Evolutionary conservation across 257 asterid genomes (phyloP).

Genomic region (Agastache rugosa): DNA sequence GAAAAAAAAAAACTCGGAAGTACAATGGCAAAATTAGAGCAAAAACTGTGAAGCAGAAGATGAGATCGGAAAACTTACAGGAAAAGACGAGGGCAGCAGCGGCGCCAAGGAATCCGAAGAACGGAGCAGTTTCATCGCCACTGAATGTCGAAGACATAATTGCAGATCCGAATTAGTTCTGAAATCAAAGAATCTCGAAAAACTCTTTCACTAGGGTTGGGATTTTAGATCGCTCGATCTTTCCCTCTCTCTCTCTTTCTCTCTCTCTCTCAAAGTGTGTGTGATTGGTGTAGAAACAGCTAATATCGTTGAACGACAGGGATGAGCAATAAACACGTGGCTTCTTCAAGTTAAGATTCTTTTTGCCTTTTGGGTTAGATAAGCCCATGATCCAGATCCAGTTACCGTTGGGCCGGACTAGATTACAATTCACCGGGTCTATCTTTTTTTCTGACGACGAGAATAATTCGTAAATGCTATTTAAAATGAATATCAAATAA

Average conservation of each 20-base stretch:
- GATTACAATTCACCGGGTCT: too few relatives aligned
- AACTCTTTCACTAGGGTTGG: slow-evolving; percentile 33
- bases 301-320: slow-evolving; percentile 37
- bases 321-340: slow-evolving; percentile 41
- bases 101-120: slow-evolving; percentile 76
- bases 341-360: slow-evolving; percentile 14
- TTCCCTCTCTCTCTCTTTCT: not conserved
- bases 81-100: slow-evolving; percentile 77
- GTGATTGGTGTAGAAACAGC: slow-evolving; percentile 42
- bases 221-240: slow-evolving; percentile 35
- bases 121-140: slow-evolving; percentile 80
- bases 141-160: slow-evolving; percentile 60
- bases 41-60: slow-evolving; percentile 11
- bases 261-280: slow-evolving; percentile 5
- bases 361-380: slow-evolving; percentile 16
- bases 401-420: not conserved
- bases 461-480: too few relatives aligned
- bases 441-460: too few relatives aligned
- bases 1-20: not conserved
- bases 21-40: slow-evolving; percentile 5
- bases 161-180: slow-evolving; percentile 29
- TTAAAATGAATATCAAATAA: too few relatives aligned
- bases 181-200: slow-evolving; percentile 15
- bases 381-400: not conserved
- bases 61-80: slow-evolving; percentile 47